These are phyloP conservation scores for Plectosphaerella cucumerina DNA, from an alignment of 2,329 filamentous ascomycete genomes.

Conservation along the genomic window DNA sequence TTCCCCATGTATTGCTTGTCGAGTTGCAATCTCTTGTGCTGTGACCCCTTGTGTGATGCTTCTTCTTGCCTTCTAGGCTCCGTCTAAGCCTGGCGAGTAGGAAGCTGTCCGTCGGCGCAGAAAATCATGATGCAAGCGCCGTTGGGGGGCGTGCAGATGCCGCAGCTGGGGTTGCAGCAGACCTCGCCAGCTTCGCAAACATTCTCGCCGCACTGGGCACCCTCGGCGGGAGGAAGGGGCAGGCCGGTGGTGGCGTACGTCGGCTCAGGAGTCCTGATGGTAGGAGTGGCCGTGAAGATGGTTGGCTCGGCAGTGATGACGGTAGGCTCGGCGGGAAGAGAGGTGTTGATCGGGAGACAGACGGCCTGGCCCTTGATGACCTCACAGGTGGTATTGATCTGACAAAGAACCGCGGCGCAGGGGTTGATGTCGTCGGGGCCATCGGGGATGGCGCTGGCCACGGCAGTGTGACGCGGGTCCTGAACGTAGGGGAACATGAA, in stretches of 20 bases:
- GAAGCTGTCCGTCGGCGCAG: not conserved
- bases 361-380: not conserved
- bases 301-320: no score
- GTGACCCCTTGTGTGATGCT: no score
- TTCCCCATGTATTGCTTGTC: no score
- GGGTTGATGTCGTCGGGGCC: not conserved
- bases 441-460: not conserved
- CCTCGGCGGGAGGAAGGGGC: not conserved
- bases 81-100: no score
- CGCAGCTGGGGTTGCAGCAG: conserved; percentile 19
- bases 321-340: no score
- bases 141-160: conserved; percentile 14
- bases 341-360: no score
- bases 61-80: no score
- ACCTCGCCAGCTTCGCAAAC: conserved; percentile 8
- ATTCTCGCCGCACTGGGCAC: conserved; percentile 12
- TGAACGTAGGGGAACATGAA: not conserved
- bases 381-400: not conserved
- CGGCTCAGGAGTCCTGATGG: no score
- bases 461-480: not conserved
- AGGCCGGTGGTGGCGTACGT: no score
- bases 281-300: no score
- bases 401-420: conserved; percentile 1
- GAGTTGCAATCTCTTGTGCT: no score
- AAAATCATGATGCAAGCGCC: conserved; percentile 14